phyloP scores from a whole-genome alignment of 805 yeast genomes.

The Candida sonorensis region DNA sequence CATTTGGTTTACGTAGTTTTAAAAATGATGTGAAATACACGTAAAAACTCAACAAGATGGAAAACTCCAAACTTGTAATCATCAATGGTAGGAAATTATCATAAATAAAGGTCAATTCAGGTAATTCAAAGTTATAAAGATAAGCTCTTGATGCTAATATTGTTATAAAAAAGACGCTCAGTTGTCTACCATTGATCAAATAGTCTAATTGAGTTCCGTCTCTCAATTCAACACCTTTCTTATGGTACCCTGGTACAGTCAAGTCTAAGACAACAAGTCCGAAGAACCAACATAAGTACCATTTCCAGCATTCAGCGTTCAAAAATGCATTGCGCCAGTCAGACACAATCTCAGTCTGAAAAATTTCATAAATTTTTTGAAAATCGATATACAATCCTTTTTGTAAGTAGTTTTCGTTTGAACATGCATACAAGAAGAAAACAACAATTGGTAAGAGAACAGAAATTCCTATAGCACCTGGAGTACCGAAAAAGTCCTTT shows the following conservation, averaged over 20 bases:
- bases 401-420: conserved; percentile 53
- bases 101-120: conserved; percentile 76
- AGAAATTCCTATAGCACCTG: conserved; percentile 66
- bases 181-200: conserved; percentile 72
- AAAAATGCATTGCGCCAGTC: too few species aligned
- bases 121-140: conserved; percentile 37
- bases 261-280: conserved; percentile 57
- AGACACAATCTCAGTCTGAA: too few species aligned
- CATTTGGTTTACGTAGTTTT: conserved; percentile 46
- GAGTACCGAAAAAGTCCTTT: conserved; percentile 70
- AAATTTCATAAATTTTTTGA: too few species aligned
- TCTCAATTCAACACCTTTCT: conserved; percentile 62
- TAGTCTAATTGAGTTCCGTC: conserved; percentile 69
- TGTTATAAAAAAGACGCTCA: conserved; percentile 34
- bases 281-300: conserved; percentile 68
- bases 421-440: conserved; percentile 48
- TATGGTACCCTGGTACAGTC: conserved; percentile 68
- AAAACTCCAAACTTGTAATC: conserved; percentile 54
- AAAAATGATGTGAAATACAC: conserved; percentile 66
- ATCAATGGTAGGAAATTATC: conserved; percentile 61
- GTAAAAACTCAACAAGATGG: conserved; percentile 53
- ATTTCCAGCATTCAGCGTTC: conserved; percentile 48
- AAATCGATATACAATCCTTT: conserved; percentile 42
- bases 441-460: conserved; percentile 62
- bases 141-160: conserved; percentile 46